Conservation (phyloP, 1,139 yeast genomes). For the Protomyces macrosporus region DNA sequence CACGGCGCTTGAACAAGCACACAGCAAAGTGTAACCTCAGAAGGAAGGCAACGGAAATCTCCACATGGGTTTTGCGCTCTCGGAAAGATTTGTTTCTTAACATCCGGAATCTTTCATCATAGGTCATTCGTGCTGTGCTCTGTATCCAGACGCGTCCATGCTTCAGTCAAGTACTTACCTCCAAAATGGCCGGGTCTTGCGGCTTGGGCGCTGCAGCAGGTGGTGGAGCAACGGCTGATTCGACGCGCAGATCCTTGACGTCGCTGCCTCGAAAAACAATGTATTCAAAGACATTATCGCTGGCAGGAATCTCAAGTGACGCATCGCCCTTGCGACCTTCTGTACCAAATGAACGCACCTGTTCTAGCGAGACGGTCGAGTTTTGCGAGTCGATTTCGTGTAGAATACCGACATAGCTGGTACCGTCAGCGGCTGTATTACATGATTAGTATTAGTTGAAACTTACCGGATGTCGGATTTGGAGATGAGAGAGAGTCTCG, state of each 20-base stretch:
- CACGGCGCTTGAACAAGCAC: neutral
- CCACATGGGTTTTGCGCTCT: slow-evolving; percentile 40
- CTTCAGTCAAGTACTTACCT: slow-evolving; percentile 34
- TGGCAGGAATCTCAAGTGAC: slow-evolving; percentile 66
- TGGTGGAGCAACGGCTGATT: slow-evolving; percentile 43
- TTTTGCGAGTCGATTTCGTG: slow-evolving; percentile 85
- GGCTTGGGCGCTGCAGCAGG: slow-evolving; percentile 34
- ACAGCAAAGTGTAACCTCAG: slow-evolving; percentile 35
- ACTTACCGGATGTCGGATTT: slow-evolving; percentile 66
- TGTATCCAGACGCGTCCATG: neutral
- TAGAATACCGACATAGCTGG: slow-evolving; percentile 75
- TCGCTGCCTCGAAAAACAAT: slow-evolving; percentile 90
- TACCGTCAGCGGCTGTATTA: neutral
- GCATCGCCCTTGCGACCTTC: slow-evolving; percentile 79
- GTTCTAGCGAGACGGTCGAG: slow-evolving; percentile 78
- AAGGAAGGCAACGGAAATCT: slow-evolving; percentile 46
- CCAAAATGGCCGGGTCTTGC: slow-evolving; percentile 39
- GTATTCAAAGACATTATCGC: slow-evolving; percentile 65
- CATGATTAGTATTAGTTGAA: slow-evolving; percentile 26
- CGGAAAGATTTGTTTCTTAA: slow-evolving; percentile 32
- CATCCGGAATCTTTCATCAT: slow-evolving; percentile 40
- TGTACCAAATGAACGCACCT: slow-evolving; percentile 84
- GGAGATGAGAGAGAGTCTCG: slow-evolving; percentile 82
- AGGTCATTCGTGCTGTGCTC: neutral
- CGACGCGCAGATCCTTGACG: slow-evolving; percentile 78